Base-by-base conservation (phyloP, 345 rosid genomes). In the Clausena lansium region DNA sequence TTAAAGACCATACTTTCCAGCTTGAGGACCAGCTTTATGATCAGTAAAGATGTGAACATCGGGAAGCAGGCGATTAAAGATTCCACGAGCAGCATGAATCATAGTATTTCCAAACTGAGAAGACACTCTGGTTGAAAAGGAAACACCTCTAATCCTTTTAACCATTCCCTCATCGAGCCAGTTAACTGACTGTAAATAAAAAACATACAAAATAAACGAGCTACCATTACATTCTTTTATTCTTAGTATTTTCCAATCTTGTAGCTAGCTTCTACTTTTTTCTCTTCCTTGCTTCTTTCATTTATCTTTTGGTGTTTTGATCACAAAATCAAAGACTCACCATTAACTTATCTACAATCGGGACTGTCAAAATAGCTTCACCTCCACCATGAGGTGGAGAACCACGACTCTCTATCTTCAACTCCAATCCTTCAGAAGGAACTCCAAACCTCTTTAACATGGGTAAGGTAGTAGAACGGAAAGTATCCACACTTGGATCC, bases 161-260 rank as follows among this genome's bases (percentile, higher is more conserved):
- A 91, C 94, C 98, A 91, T 91, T 74, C 98, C 98, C 83, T 93
- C 97, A 58, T 97, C 96, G 20, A 83, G 77, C 98, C 98, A 94
- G 25, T 78, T 75, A 58, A 90, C 88, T 27, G 94, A 90, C 99
- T 94, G 88, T 72, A 74, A 64, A 59, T 27, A 0, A 59, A 81
- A 71, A 47, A 30, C 28, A 64, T 24, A 59, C 19, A 73, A 41
- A 47, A 76, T n/a, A 38, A 38, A 38, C 14, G 9, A 62, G 67
- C 30, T 35, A 33, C 33, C 2, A 55, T 2, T 11, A 20, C 27
- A 60, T 59, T 9, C n/a, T 63, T 63, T 27, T 72, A 13, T 33
- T 38, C 58, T 38, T 39, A 41, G 3, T 60, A 25, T 0, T 41
- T 28, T 14, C 30, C 69, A 19, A 35, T 2, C 8, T 47, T 27